Conservation (phyloP, 148 eudicot genomes). For the Heliamphora exappendiculata region DNA sequence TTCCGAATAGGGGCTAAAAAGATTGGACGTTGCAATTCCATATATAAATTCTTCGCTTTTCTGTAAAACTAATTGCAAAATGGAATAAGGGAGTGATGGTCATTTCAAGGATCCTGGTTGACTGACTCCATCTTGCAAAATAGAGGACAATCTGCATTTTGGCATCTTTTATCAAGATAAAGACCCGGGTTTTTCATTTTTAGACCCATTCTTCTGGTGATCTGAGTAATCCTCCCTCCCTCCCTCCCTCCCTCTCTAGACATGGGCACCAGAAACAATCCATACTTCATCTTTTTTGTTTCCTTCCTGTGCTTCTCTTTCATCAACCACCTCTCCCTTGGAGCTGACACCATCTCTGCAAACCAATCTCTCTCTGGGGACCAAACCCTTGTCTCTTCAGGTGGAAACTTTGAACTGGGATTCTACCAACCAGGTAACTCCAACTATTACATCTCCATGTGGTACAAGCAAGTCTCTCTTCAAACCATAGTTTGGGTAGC, state of each 20-base stretch:
- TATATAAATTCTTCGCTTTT: too few species aligned
- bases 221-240: background rate
- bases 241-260: background rate
- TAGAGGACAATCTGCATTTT: too few species aligned
- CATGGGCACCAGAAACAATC: constrained; percentile 2
- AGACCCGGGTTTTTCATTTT: too few species aligned
- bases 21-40: too few species aligned
- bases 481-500: constrained; percentile 47
- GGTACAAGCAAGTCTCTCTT: constrained; percentile 27
- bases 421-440: constrained; percentile 38
- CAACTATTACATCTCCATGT: constrained; percentile 37
- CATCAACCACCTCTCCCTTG: constrained; percentile 10
- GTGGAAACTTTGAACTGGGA: constrained; percentile 33
- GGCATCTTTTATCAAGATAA: too few species aligned
- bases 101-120: too few species aligned
- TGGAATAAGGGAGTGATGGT: too few species aligned
- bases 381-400: constrained; percentile 31
- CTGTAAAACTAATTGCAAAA: too few species aligned
- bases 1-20: too few species aligned
- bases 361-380: constrained; percentile 33
- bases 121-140: too few species aligned
- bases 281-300: background rate
- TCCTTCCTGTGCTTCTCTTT: constrained; percentile 11
- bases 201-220: too few species aligned
- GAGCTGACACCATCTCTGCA: constrained; percentile 29